Conservation (phyloP, 2,329 filamentous ascomycete species). For the Didymella keratinophila region DNA sequence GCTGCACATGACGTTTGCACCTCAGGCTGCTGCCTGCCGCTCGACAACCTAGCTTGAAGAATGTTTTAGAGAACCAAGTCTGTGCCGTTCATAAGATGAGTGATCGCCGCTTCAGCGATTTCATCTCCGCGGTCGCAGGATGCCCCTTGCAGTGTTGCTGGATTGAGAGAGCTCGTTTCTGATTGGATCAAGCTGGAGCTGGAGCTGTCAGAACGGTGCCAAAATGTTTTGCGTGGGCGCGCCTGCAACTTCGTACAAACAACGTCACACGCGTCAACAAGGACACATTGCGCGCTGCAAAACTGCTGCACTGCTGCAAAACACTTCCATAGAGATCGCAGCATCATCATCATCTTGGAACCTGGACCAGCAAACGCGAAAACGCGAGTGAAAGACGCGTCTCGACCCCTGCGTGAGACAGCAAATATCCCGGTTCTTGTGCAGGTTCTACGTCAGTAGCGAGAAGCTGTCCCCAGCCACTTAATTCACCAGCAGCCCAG, state of each 20-base stretch:
- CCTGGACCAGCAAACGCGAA: conserved; percentile 1
- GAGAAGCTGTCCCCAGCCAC: conserved; percentile 23
- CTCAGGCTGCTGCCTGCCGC: neutral
- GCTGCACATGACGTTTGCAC: neutral
- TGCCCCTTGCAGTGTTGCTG: conserved; percentile 16
- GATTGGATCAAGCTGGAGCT: conserved; percentile 9
- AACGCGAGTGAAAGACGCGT: conserved; percentile 19
- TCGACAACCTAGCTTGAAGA: neutral
- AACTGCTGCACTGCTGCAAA: neutral
- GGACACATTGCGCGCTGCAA: neutral
- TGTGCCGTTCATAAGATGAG: conserved; percentile 14
- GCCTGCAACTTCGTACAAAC: conserved; percentile 5
- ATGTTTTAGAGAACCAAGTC: neutral
- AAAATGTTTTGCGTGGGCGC: neutral
- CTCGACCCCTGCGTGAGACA: conserved; percentile 16
- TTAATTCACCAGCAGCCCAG: conserved; percentile 16
- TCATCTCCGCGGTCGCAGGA: conserved; percentile 20
- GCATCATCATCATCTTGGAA: neutral
- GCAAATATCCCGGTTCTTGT: conserved; percentile 16
- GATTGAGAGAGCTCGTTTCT: conserved; percentile 1
- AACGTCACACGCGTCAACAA: conserved; percentile 6
- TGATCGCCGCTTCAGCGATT: conserved; percentile 10
- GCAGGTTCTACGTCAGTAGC: conserved; percentile 3
- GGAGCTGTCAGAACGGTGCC: neutral
- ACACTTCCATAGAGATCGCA: neutral